Percentiles rank a stretch among this genome's conserved stretches.
Conservation (phyloP, 257 asterid species). For the Solanum bulbocastanum region DNA sequence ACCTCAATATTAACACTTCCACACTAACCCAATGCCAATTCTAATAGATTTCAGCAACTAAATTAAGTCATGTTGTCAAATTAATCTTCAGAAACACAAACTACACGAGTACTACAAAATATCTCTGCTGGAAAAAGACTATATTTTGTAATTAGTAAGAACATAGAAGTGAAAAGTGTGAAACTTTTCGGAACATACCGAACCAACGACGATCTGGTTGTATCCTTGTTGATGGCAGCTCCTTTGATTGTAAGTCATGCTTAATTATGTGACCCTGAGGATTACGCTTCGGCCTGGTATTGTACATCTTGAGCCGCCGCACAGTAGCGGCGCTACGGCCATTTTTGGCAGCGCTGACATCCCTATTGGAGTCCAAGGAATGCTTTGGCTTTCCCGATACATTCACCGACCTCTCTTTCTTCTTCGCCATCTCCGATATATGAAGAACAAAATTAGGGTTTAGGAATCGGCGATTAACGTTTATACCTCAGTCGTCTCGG, state of each 20-base stretch:
- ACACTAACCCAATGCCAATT: not conserved
- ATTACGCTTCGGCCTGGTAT: constrained; percentile 55
- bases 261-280: constrained; percentile 41
- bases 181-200: constrained; percentile 27
- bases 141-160: not conserved
- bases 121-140: not conserved
- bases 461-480: not conserved
- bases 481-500: not conserved
- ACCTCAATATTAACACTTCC: not conserved
- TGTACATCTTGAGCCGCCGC: constrained; percentile 92
- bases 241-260: constrained; percentile 86
- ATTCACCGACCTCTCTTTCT: constrained; percentile 65
- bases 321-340: constrained; percentile 85
- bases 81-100: not conserved
- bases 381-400: constrained; percentile 97
- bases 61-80: not conserved
- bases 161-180: not conserved
- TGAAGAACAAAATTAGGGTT: not conserved
- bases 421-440: constrained; percentile 42
- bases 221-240: constrained; percentile 81
- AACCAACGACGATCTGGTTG: constrained; percentile 95
- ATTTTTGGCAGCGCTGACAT: constrained; percentile 19
- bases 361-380: constrained; percentile 67
- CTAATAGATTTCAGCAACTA: not conserved
- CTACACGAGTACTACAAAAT: not conserved